Evolutionary conservation across 148 eudicot species (phyloP), one percentile per base, ranked within the genome.

Genomic region (Spergularia bocconei): DNA sequence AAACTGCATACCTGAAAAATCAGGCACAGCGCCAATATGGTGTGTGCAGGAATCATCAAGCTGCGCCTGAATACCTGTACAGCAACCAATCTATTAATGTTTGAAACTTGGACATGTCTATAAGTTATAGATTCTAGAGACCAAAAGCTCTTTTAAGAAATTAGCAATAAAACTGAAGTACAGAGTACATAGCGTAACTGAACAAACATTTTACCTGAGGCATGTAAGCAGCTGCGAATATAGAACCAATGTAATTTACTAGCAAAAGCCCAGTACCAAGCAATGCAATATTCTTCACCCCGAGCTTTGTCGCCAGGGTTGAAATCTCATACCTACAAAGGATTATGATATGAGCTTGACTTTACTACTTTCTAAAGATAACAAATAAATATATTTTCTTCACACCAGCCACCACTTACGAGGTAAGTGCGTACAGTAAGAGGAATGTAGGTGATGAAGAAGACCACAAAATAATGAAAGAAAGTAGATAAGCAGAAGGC

Each of bases 241-340:
- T 65, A 63, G 98, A 85, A 68, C 98, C 92, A 62, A 91, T 74
- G 77, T 94, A 94, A 81, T 94, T 94, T 80, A 89, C 47, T 77
- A 94, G 84, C 87, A 94, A 78, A 81, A 90, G 94, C 64, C 96
- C 98, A 74, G 98, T 82, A 75, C 98, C 98, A 64, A 94, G 96
- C 81, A 90, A 87, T 29, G 98, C 87, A 72, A 94, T 94, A 77
- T 91, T 94, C 82, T 94, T 87, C 44, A 94, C 97, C 75, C 98
- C 98, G 75, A 94, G 97, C 83, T 91, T 91, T 75, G 98, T 94
- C 67, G 98, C 97, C 74, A 94, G 67, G 69, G 98, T 94, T 72
- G 96, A 91, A 76, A 94, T 94, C 80, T 91, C 86, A 84, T 90
- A 94, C 87, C 98, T 94, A 63, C 71, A 23, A 41, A 75, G 72